A percentile compares a stretch with the other conserved stretches of the same genome.
These are phyloP conservation scores for Stromatinia cepivora DNA, from an alignment of 2,329 filamentous ascomycete genomes.

Conservation along the genomic window DNA sequence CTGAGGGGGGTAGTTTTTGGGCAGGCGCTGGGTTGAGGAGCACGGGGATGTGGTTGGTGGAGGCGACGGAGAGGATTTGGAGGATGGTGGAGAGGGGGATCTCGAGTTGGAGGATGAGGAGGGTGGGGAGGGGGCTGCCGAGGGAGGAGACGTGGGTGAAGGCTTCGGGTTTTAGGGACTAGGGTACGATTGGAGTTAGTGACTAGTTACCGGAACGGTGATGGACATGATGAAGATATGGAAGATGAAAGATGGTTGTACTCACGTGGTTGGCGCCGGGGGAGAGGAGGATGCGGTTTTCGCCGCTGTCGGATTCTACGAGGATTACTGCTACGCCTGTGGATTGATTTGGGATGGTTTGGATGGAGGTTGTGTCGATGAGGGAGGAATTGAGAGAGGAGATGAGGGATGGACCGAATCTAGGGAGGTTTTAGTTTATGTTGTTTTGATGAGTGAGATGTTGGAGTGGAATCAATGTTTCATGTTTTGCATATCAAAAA, in stretches of 20 bases:
- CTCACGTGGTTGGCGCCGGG: constrained; percentile 63
- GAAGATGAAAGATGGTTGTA: constrained; percentile 44
- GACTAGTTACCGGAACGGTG: constrained; percentile 28
- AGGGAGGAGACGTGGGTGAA: constrained; percentile 43
- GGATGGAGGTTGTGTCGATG: constrained; percentile 59
- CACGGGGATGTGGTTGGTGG: constrained; percentile 55
- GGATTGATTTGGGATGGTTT: constrained; percentile 47
- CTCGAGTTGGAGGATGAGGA: constrained; percentile 78
- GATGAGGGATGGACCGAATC: constrained; percentile 62
- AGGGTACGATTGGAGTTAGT: background rate
- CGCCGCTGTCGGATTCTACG: constrained; percentile 69
- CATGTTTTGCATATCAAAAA: no score
- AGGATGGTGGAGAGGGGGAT: constrained; percentile 68
- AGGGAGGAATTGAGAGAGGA: constrained; percentile 60
- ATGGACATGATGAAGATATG: constrained; percentile 41
- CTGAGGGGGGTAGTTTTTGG: constrained; percentile 62
- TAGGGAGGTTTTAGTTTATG: constrained; percentile 47
- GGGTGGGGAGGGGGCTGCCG: constrained; percentile 52
- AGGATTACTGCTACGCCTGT: constrained; percentile 75
- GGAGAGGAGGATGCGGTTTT: constrained; percentile 75
- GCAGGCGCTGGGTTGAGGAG: constrained; percentile 87
- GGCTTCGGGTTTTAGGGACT: constrained; percentile 45
- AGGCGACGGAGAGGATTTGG: constrained; percentile 56
- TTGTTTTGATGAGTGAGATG: constrained; percentile 23
- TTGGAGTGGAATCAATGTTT: background rate